Evolutionary conservation across 2,329 filamentous ascomycete genomes (phyloP), one percentile per base, ranked within the genome.

Genomic region (Hypoxylon sp.): DNA sequence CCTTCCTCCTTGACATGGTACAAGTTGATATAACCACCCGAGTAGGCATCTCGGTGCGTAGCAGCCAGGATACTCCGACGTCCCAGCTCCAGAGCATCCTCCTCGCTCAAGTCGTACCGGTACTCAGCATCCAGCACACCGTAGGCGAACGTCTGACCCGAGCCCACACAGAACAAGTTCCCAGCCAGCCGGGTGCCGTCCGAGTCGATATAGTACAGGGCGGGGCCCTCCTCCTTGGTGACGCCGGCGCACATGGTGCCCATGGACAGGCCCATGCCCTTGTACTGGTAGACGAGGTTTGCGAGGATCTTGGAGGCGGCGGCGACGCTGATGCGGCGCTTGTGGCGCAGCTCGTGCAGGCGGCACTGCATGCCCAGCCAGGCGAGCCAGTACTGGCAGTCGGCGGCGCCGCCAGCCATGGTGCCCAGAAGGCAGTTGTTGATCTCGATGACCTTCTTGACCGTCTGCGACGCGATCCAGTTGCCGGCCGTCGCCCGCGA

Each of bases 371-470:
- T 97, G 77, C 95, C 96, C 73, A 99, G 89, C 86, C 97, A 99
- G 78, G 94, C 94, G 72, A 99, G 92, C 96, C 96, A 99, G 88
- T 98, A 98, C 89, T 98, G 96, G 83, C 96, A 99, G 84, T 99
- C 96, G 81, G 96, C 96, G 78, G 96, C 96, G 83, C 96, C 96
- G 82, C 96, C 96, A 70, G 96, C 96, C 95, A 99, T 97, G 74
- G 96, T 99, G 72, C 96, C 96, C 77, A 99, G 84, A 82, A 99
- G 87, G 82, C 91, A 92, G 82, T 87, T 93, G 86, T 97, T 97
- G 86, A 97, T 97, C 87, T 97, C 94, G 79, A 99, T 98, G 75
- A 99, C 96, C 88, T 99, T 99, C 90, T 99, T 99, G 79, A 99
- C 96, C 59, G 96, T 99, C 87, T 99, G 96, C 83, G 93, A 97